These are phyloP conservation scores for Poronia punctata DNA, from an alignment of 495 filamentous ascomycete genomes.

Conservation along the genomic window DNA sequence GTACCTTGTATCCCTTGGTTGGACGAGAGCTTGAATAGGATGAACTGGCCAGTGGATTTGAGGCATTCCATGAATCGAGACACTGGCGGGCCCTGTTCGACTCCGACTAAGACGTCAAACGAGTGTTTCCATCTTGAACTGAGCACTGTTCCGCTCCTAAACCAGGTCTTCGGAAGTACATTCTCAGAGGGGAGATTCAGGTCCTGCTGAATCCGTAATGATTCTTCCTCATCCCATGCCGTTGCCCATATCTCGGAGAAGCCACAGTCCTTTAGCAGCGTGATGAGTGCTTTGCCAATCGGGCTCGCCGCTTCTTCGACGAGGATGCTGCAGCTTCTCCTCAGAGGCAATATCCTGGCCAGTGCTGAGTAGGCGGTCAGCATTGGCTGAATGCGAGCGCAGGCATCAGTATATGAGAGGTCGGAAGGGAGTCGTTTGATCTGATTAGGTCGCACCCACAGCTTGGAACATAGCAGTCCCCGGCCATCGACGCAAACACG, in stretches of 20 bases:
- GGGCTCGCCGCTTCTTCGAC: constrained; percentile 40
- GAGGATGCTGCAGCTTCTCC: constrained; percentile 40
- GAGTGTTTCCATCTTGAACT: not conserved
- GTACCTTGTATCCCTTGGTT: too few relatives aligned
- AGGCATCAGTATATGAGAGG: constrained; percentile 33
- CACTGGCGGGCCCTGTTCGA: not conserved
- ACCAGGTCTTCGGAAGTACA: constrained; percentile 26
- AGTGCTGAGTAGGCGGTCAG: constrained; percentile 36
- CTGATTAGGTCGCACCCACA: constrained; percentile 5
- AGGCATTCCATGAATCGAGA: not conserved
- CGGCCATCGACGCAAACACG: constrained; percentile 27
- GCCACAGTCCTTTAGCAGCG: constrained; percentile 13
- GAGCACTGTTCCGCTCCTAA: not conserved
- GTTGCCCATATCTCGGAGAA: not conserved
- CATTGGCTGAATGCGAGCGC: constrained; percentile 35
- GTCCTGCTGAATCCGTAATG: constrained; percentile 24
- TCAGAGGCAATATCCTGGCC: constrained; percentile 16
- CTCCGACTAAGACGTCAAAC: constrained; percentile 3
- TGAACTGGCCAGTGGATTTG: not conserved
- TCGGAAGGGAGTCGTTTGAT: constrained; percentile 24
- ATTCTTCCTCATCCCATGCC: constrained; percentile 23
- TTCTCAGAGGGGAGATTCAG: constrained; percentile 21
- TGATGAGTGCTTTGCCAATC: constrained; percentile 40
- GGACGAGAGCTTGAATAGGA: too few relatives aligned
- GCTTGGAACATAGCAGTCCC: constrained; percentile 19